Base-by-base conservation (phyloP, 1,284 basidiomycete genomes). In the Takashimella koratensis region DNA sequence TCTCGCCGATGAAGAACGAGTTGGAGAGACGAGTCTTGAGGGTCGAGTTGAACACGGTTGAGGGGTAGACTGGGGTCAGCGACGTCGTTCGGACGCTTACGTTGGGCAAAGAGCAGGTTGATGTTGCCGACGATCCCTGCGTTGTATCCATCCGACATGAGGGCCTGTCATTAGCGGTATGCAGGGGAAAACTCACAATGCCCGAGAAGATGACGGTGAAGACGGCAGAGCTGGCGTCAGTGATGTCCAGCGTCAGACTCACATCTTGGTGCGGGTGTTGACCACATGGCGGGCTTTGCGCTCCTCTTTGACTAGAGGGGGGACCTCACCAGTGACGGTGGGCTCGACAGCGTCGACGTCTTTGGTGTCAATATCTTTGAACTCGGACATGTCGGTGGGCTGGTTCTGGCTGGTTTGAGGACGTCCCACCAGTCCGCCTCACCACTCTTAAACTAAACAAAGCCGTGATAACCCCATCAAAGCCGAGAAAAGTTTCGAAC, bases 91-190 rank as follows among this genome's bases (percentile, higher is more conserved):
- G 12, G 45, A 30, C 39, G 55, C 47, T 42, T 20, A 45, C 45
- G 44, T 21, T 55, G 16, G 22, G 54, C 39, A 36, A 53, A 53
- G 19, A 54, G 27, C n/a, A 56, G 47, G 41, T 42, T 53, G 21
- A 48, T 47, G 44, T 52, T 45, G 21, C 62, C 63, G 42, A 63
- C 51, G 36, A 65, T 60, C 16, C 55, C 54, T 12, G 60, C 61
- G 23, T 65, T 67, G 51, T 67, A 68, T n/a, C 66, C 65, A 52
- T 65, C 65, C 2, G 60, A 64, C 13, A 60, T 47, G 22, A 67
- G 52, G 2, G 65, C 65, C n/a, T n/a, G n/a, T n/a, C n/a, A n/a
- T n/a, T n/a, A n/a, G n/a, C n/a, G n/a, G n/a, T n/a, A n/a, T n/a
- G n/a, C n/a, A n/a, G n/a, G n/a, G n/a, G n/a, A n/a, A n/a, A n/a